Base-by-base conservation (phyloP, 495 filamentous ascomycete species). In the Terfezia claveryi region DNA sequence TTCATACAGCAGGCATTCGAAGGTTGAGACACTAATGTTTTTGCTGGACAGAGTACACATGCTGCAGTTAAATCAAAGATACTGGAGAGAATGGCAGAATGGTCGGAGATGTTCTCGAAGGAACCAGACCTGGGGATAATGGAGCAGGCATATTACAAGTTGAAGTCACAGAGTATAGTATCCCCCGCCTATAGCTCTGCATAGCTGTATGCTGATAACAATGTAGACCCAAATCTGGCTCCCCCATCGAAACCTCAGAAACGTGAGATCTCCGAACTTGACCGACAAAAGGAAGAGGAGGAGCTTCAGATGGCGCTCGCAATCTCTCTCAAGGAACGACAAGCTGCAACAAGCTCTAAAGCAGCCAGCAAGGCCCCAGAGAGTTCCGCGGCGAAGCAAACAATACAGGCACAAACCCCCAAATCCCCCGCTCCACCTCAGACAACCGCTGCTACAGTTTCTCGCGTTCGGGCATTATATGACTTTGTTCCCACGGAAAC, bases 31-130 rank as follows among this genome's bases (percentile, higher is more conserved):
- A 38, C 51, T 55, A 52, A 55, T 23, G 27, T 32, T 32, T 20
- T 12, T 8, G 51, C 10, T 11, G 51, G 56, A 20, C 62, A 83
- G 72, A 96, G 93, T 66, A 95, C 92, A 41, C 91, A 98, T 67
- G 80, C 82, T 67, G 85, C 94, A 67, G 91, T 98, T 59, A 98
- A 96, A 70, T 77, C 84, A 38, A 96, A 94, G 76, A 94, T 96
- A 56, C 66, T 96, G 55, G 92, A 98, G 71, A 80, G 86, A 49
- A 95, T 95, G 87, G 79, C 80, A 61, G 87, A 93, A 61, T 98
- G 91, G 91, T 78, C 83, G 52, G 81, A 87, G 67, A 92, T 94
- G 85, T 96, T 98, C 67, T 71, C 82, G 57, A 80, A 73, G 38
- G 85, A 94, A 67, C 80, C 88, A 10, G 88, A 94, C 61, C 79